These are phyloP conservation scores for Scutellaria baicalensis DNA, from an alignment of 257 asterid genomes.

Conservation along the genomic window DNA sequence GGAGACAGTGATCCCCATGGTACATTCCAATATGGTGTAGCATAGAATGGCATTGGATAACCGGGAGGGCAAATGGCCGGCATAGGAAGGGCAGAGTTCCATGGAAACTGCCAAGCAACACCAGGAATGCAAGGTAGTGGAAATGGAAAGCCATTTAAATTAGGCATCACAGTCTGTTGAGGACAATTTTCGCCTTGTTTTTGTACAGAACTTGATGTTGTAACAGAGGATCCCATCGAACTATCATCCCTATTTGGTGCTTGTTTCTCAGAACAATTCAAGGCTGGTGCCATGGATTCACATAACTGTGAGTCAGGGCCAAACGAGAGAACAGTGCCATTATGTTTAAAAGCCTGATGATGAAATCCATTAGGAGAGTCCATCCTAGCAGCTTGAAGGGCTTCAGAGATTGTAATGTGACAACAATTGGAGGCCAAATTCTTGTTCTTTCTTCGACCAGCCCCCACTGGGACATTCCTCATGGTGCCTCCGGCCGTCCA, in stretches of 20 bases:
- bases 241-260: slow-evolving; percentile 32
- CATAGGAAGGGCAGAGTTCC: slow-evolving; percentile 40
- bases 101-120: slow-evolving; percentile 57
- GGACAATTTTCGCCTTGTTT: slow-evolving; percentile 22
- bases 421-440: slow-evolving; percentile 45
- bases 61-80: slow-evolving; percentile 50
- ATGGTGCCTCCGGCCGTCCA: slow-evolving; percentile 98
- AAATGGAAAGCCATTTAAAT: slow-evolving; percentile 36
- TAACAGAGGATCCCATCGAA: slow-evolving; percentile 34
- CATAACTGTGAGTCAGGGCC: slow-evolving; percentile 39
- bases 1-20: slow-evolving; percentile 45
- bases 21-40: slow-evolving; percentile 58
- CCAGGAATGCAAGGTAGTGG: slow-evolving; percentile 55
- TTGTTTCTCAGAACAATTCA: slow-evolving; percentile 36
- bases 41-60: slow-evolving; percentile 51
- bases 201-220: slow-evolving; percentile 20
- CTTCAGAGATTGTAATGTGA: slow-evolving; percentile 55
- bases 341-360: slow-evolving; percentile 33
- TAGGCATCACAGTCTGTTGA: slow-evolving; percentile 33
- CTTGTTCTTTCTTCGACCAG: slow-evolving; percentile 84
- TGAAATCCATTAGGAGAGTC: slow-evolving; percentile 38
- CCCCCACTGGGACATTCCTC: slow-evolving; percentile 92
- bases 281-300: slow-evolving; percentile 47
- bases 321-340: slow-evolving; percentile 65
- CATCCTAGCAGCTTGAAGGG: slow-evolving; percentile 38